Base-by-base conservation (phyloP, 2,329 filamentous ascomycete species). In the Cladosporium sp. region DNA sequence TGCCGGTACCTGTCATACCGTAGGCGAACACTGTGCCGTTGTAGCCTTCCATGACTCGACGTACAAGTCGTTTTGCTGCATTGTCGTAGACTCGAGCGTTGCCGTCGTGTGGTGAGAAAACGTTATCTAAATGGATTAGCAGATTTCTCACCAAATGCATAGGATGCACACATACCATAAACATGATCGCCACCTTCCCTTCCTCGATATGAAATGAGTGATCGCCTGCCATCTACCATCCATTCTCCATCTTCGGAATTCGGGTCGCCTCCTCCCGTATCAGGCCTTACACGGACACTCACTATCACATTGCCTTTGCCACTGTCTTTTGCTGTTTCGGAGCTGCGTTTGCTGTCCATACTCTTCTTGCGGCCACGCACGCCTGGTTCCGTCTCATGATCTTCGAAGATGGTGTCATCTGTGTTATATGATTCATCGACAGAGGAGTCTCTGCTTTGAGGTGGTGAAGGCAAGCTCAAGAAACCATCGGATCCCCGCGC, bases 11-110 rank as follows among this genome's bases (percentile, higher is more conserved):
- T 4, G 95, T 99, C 93, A 98, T 98, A 75, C 95, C 95, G 77
- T 99, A 99, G 21, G 94, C 94, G 77, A 99, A 98, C 28, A 99
- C 95, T 0, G 95, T 99, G 66, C 94, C 95, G 74, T 98, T 94
- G 77, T 98, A 99, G 50, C 95, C 95, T 81, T 99, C 95, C 95
- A 99, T 99, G 59, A 99, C 95, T 73, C 95, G 86, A 71, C 95
- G 90, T 56, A 99, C 95, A 61, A 99, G 84, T 68, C 95, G 90
- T 80, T 98, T 98, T 52, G 95, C 95, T 55, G 88, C 91, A 69
- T 94, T 89, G 79, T 99, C 95, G 77, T 99, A 99, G 11, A 99
- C 95, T 76, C 90, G 90, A 62, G 92, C 88, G 76, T 99, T 99
- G 77, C 97, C 91, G 76, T 99, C 94, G 76, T 96, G 88, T 21